phyloP scores from a whole-genome alignment of 441 rosid genomes.

The Syzygium syzygioides region DNA sequence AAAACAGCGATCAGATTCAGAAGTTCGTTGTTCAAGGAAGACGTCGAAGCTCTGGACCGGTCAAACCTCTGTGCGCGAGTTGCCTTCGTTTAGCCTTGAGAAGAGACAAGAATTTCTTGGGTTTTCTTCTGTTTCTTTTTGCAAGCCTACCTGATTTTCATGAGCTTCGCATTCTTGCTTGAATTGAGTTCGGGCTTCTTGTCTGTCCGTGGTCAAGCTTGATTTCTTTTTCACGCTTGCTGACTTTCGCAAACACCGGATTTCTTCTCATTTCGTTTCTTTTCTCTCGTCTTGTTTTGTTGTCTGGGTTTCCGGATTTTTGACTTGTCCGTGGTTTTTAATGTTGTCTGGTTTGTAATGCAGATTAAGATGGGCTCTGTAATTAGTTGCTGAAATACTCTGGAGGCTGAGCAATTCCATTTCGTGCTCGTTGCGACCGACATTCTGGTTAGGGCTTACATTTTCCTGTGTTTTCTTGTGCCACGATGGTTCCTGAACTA shows the following conservation, averaged over 20 bases:
- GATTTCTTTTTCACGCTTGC: background rate
- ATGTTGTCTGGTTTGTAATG: background rate
- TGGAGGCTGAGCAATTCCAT: background rate
- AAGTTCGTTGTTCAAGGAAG: background rate
- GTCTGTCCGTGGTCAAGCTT: background rate
- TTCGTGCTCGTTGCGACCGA: background rate
- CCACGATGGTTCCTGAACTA: background rate
- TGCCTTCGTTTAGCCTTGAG: background rate
- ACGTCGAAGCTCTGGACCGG: background rate
- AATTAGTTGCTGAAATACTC: background rate
- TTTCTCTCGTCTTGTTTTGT: background rate
- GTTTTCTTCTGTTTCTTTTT: background rate
- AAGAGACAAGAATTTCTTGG: background rate
- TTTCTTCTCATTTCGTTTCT: background rate
- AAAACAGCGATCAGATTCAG: background rate
- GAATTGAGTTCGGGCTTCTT: background rate
- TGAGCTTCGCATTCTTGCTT: background rate
- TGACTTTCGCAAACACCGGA: background rate
- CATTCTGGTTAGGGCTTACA: background rate
- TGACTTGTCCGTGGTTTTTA: background rate
- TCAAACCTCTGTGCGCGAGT: background rate
- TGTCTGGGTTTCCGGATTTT: background rate
- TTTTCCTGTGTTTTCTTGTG: background rate
- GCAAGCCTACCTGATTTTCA: background rate
- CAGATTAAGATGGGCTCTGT: background rate